A percentile compares a stretch with the other conserved stretches of the same genome.
Conservation (phyloP, 202 grass and related monocot genomes). For the Schoenoplectus tabernaemontani region DNA sequence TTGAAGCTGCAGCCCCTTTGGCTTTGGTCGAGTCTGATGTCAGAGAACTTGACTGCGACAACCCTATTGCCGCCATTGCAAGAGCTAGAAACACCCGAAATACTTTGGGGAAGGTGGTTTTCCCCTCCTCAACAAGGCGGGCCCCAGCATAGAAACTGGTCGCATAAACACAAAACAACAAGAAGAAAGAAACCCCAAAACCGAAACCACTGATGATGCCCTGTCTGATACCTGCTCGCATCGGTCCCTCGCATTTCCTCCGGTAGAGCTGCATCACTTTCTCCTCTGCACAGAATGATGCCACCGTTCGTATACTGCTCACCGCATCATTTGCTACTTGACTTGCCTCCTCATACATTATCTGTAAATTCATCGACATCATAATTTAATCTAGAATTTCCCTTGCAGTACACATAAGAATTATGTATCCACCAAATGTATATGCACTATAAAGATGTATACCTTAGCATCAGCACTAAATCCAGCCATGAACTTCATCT, state of each 20-base stretch:
- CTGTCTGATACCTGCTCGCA: conserved; percentile 63
- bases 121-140: conserved; percentile 50
- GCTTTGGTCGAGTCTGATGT: conserved; percentile 83
- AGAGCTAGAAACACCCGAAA: conserved; percentile 87
- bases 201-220: conserved; percentile 76
- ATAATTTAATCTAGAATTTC: neutral
- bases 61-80: conserved; percentile 76
- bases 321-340: conserved; percentile 93
- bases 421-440: conserved; percentile 16
- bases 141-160: conserved; percentile 86
- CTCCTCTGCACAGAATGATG: conserved; percentile 79
- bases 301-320: conserved; percentile 78
- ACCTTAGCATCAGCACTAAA: conserved; percentile 93
- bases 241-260: conserved; percentile 72
- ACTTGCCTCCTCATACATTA: conserved; percentile 93
- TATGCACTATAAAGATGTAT: neutral
- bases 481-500: conserved; percentile 82
- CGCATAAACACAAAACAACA: conserved; percentile 71
- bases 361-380: conserved; percentile 31
- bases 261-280: conserved; percentile 87
- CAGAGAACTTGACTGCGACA: conserved; percentile 78
- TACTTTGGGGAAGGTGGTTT: conserved; percentile 75
- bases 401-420: neutral
- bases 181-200: conserved; percentile 85
- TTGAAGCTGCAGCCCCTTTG: conserved; percentile 57